A percentile compares a stretch with the other conserved stretches of the same genome.
Conservation (phyloP, 306 rosid species). For the Pyrus pyrifolia region DNA sequence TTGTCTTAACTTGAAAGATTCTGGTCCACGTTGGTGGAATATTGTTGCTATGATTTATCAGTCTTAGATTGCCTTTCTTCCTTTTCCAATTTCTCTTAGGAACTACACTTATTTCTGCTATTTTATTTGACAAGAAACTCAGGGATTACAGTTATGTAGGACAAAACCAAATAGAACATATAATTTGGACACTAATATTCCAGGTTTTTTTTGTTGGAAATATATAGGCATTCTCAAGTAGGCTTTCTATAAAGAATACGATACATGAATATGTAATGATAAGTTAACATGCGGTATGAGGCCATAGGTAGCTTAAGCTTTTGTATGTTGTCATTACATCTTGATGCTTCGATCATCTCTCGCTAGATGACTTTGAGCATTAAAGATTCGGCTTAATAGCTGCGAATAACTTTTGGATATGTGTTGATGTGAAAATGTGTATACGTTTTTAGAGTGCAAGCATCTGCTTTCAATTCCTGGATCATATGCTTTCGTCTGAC, state of each 20-base stretch:
- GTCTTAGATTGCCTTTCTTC: background rate
- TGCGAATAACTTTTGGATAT: background rate
- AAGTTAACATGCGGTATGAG: background rate
- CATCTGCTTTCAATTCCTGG: background rate
- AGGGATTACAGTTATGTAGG: background rate
- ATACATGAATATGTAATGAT: background rate
- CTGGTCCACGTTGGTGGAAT: background rate
- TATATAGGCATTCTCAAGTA: background rate
- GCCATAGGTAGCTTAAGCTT: background rate
- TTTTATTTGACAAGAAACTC: background rate
- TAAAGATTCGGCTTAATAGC: background rate
- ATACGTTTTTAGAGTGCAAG: too few species aligned
- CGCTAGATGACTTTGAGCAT: background rate
- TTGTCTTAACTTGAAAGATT: background rate
- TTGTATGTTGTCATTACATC: background rate
- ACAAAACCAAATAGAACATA: background rate
- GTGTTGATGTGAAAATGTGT: background rate
- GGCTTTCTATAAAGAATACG: too few species aligned
- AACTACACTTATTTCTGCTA: background rate
- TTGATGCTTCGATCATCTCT: background rate
- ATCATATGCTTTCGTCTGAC: constrained; percentile 7
- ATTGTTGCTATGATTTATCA: background rate
- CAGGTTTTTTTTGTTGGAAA: background rate
- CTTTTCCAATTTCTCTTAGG: background rate
- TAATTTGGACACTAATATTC: background rate